phyloP scores from a whole-genome alignment of 2,329 filamentous ascomycete genomes.

The Colletotrichum lupini region DNA sequence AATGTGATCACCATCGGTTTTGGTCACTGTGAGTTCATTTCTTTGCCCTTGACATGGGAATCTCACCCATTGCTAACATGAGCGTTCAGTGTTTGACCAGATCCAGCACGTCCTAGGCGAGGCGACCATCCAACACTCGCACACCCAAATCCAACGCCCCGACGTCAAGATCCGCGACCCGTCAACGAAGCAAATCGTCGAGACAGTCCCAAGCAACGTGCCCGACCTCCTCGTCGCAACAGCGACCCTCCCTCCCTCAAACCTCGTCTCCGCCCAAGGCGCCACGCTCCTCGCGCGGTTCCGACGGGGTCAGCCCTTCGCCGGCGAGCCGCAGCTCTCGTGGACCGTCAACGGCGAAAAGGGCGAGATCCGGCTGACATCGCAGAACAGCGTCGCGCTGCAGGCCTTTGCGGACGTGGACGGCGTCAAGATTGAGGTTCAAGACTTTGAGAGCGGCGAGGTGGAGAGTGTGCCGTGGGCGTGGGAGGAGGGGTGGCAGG shows the following conservation, averaged over 20 bases:
- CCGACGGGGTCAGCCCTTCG: conserved; percentile 61
- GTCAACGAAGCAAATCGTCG: background rate
- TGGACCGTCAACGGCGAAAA: conserved; percentile 65
- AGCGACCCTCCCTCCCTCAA: conserved; percentile 47
- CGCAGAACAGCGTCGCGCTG: conserved; percentile 24
- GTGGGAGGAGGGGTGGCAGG: conserved; percentile 57
- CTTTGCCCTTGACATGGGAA: too few relatives aligned
- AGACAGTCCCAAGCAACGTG: conserved; percentile 34
- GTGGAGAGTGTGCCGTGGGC: conserved; percentile 55
- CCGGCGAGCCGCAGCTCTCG: conserved; percentile 54
- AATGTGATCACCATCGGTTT: conserved; percentile 55
- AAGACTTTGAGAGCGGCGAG: conserved; percentile 58
- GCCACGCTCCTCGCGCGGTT: conserved; percentile 57
- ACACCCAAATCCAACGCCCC: conserved; percentile 47
- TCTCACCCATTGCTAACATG: background rate
- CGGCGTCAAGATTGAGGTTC: conserved; percentile 59
- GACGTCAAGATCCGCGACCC: conserved; percentile 5
- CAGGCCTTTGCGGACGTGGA: conserved; percentile 48
- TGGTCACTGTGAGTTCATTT: conserved; percentile 43
- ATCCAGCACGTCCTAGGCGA: conserved; percentile 26
- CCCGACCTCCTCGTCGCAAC: conserved; percentile 46
- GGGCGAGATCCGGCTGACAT: conserved; percentile 53
- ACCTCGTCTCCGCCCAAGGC: conserved; percentile 38
- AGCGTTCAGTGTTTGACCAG: conserved; percentile 1
- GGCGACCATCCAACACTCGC: background rate